Conservation (phyloP, 169 alveolate genomes). For the Cryptosporidium bovis region DNA sequence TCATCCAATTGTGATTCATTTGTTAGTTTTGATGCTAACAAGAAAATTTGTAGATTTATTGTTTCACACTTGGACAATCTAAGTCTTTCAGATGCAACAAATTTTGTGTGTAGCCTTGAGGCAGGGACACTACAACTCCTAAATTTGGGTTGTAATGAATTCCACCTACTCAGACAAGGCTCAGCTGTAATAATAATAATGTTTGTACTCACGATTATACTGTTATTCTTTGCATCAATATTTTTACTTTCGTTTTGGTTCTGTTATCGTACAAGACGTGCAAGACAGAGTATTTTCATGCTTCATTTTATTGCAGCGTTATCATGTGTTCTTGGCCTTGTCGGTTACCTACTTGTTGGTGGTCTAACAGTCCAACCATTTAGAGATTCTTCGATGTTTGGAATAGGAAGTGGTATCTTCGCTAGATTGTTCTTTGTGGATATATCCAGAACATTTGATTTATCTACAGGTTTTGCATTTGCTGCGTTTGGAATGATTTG, state of each 20-base stretch:
- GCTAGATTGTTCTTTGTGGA: conserved; percentile 70
- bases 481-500: conserved; percentile 75
- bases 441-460: conserved; percentile 64
- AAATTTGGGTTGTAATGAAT: conserved; percentile 69
- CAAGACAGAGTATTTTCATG: conserved; percentile 69
- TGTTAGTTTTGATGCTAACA: conserved; percentile 44
- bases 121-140: conserved; percentile 61
- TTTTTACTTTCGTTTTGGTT: conserved; percentile 64
- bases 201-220: conserved; percentile 47
- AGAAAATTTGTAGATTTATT: conserved; percentile 29
- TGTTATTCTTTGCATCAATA: conserved; percentile 65
- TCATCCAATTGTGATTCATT: conserved; percentile 71
- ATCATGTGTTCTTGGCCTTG: conserved; percentile 61
- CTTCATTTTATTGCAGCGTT: conserved; percentile 65
- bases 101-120: conserved; percentile 69
- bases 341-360: conserved; percentile 70
- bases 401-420: conserved; percentile 65
- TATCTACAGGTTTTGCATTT: conserved; percentile 74
- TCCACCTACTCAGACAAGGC: conserved; percentile 52
- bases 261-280: conserved; percentile 74
- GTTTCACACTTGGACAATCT: conserved; percentile 69
- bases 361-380: conserved; percentile 69
- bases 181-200: conserved; percentile 55
- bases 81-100: conserved; percentile 72
- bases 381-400: conserved; percentile 72